Percentiles rank a stretch among this genome's conserved stretches.
phyloP scores from a whole-genome alignment of 2,329 filamentous ascomycete genomes.

The Apiospora saccharicola region DNA sequence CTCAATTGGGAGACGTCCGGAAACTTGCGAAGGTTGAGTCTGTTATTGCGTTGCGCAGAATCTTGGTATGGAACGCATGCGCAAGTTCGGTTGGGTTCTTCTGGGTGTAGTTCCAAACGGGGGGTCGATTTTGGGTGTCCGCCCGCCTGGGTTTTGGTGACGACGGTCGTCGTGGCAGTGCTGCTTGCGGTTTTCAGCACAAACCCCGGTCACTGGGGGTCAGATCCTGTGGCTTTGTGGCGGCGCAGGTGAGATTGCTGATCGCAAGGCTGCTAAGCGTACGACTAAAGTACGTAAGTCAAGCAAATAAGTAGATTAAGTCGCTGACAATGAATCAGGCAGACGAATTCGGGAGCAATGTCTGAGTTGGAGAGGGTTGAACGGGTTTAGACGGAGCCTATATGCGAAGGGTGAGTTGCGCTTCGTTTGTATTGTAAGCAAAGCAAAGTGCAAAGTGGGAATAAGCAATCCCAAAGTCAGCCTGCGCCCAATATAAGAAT shows the following conservation, averaged over 20 bases:
- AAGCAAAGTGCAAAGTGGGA: not conserved
- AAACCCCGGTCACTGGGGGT: constrained; percentile 19
- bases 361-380: not conserved
- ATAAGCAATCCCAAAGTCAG: not conserved
- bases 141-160: constrained; percentile 21
- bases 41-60: constrained; percentile 5
- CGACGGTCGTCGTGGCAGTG: constrained; percentile 22
- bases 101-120: not conserved
- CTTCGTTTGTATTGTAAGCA: not conserved
- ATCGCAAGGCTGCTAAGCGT: not conserved
- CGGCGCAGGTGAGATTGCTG: not conserved
- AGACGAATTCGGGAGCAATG: not conserved
- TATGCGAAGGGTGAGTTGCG: not conserved
- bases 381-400: not conserved
- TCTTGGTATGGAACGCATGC: not conserved
- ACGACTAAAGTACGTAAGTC: constrained; percentile 6
- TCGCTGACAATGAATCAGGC: not conserved
- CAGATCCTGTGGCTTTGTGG: not conserved
- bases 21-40: not conserved
- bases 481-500: no score
- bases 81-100: constrained; percentile 20
- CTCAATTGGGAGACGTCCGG: not conserved
- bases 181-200: constrained; percentile 8
- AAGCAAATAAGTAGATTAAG: not conserved
- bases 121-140: constrained; percentile 16